phyloP scores from a whole-genome alignment of 2,329 filamentous ascomycete species.

The Ceratocystiopsis sp. region DNA sequence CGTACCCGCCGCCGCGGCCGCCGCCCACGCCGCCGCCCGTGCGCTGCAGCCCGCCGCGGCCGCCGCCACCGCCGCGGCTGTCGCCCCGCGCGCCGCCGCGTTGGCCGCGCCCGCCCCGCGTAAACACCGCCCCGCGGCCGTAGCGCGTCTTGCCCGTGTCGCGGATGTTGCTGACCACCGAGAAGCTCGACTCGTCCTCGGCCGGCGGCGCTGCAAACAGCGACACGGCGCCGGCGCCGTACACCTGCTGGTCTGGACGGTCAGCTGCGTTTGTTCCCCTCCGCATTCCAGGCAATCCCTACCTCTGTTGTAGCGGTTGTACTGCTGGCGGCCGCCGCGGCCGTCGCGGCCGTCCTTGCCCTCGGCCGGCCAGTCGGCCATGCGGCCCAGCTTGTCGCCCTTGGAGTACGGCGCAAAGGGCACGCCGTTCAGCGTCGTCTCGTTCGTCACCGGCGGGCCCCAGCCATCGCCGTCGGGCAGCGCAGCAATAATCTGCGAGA shows the following conservation, averaged over 20 bases:
- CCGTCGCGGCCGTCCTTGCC: slow-evolving; percentile 64
- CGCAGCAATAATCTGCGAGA: slow-evolving; percentile 48
- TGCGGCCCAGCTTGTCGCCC: slow-evolving; percentile 93
- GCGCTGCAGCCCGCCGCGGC: slow-evolving; percentile 40
- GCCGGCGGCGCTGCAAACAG: slow-evolving; percentile 81
- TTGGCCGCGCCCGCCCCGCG: slow-evolving; percentile 62
- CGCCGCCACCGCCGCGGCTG: slow-evolving; percentile 37
- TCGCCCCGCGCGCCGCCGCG: slow-evolving; percentile 46
- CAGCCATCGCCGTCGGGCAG: slow-evolving; percentile 65
- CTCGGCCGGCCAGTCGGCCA: slow-evolving; percentile 95
- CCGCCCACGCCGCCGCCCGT: background rate
- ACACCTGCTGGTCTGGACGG: slow-evolving; percentile 74
- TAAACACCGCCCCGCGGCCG: slow-evolving; percentile 77
- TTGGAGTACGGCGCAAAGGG: slow-evolving; percentile 98
- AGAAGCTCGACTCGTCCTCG: slow-evolving; percentile 96
- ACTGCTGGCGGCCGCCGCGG: slow-evolving; percentile 66
- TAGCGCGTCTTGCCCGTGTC: slow-evolving; percentile 76
- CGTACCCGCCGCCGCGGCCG: slow-evolving; percentile 36
- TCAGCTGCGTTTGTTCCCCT: background rate
- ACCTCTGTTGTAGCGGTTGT: slow-evolving; percentile 90
- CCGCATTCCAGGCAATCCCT: slow-evolving; percentile 11
- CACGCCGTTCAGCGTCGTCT: slow-evolving; percentile 84
- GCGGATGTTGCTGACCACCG: slow-evolving; percentile 87
- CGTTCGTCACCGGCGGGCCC: slow-evolving; percentile 68
- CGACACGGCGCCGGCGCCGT: slow-evolving; percentile 73